phyloP scores from a whole-genome alignment of 75 land plant genomes.

The Selaginella moellendorffii region DNA sequence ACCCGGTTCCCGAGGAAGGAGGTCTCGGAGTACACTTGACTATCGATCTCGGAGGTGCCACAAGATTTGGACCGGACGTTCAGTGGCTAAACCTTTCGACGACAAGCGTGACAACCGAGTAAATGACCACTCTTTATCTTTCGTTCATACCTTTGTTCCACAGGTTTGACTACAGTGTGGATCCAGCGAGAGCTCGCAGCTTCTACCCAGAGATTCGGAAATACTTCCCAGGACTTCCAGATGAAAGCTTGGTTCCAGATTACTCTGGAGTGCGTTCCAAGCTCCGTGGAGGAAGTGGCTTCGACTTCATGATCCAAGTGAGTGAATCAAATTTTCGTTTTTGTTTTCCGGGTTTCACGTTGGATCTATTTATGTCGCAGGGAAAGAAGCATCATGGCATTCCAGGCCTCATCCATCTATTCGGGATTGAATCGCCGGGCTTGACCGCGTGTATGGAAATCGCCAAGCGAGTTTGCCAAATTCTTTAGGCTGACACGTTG shows the following conservation, averaged over 20 bases:
- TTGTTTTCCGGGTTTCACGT: no score
- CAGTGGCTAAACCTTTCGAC: conserved; percentile 66
- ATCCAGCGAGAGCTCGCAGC: conserved; percentile 32
- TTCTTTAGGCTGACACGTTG: conserved; percentile 60
- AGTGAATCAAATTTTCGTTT: no score
- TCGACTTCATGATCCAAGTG: conserved; percentile 94
- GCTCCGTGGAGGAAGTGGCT: conserved; percentile 30
- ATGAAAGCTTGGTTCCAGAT: conserved; percentile 58
- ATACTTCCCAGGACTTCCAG: conserved; percentile 70
- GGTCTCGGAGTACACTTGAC: conserved; percentile 94
- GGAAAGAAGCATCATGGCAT: conserved; percentile 77
- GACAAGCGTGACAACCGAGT: background rate
- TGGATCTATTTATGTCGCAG: conserved; percentile 39
- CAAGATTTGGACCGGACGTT: conserved; percentile 94
- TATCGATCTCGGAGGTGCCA: conserved; percentile 64
- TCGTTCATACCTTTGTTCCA: background rate
- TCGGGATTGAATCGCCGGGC: conserved; percentile 96
- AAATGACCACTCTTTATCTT: conserved; percentile 24
- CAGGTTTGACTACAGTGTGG: conserved; percentile 84
- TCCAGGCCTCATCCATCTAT: conserved; percentile 63
- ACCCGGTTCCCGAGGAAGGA: conserved; percentile 94
- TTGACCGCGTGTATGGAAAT: conserved; percentile 83
- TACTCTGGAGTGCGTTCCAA: conserved; percentile 91
- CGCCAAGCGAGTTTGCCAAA: no score
- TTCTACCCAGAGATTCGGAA: conserved; percentile 77